phyloP scores from a whole-genome alignment of 805 yeast genomes.

The Starmerella tilneyi region DNA sequence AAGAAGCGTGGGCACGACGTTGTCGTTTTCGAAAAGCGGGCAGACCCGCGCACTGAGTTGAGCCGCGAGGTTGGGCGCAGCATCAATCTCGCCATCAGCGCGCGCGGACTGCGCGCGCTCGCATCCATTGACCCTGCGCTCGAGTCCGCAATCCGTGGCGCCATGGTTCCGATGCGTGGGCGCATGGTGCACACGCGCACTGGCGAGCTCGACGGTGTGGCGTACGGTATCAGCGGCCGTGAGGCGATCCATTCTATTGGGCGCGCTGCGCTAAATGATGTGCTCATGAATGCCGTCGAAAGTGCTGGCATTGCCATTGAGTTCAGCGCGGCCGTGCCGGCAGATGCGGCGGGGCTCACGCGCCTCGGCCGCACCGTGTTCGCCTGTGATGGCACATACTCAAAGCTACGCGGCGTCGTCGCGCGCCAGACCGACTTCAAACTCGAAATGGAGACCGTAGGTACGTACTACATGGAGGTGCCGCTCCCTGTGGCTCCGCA shows the following conservation, averaged over 20 bases:
- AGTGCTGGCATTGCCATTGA: constrained; percentile 29
- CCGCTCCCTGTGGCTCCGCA: constrained; percentile 48
- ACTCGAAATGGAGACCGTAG: constrained; percentile 65
- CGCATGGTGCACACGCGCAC: constrained; percentile 64
- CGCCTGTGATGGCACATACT: constrained; percentile 82
- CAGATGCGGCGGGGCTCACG: neutral
- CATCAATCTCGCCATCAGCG: constrained; percentile 80
- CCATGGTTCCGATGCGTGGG: constrained; percentile 76
- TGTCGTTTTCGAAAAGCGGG: constrained; percentile 57
- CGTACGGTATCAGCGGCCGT: constrained; percentile 63
- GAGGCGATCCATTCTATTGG: constrained; percentile 81
- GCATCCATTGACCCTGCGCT: constrained; percentile 49
- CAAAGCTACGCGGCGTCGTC: constrained; percentile 58
- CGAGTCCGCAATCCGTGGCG: constrained; percentile 45
- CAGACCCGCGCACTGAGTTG: constrained; percentile 46
- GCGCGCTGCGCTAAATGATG: constrained; percentile 55
- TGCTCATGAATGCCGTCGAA: constrained; percentile 54
- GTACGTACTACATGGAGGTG: constrained; percentile 73
- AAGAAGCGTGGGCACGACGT: constrained; percentile 63
- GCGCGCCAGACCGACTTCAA: constrained; percentile 61
- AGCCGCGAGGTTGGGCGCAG: constrained; percentile 35
- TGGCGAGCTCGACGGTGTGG: constrained; percentile 52
- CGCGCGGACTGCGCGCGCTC: constrained; percentile 68
- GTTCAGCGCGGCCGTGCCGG: constrained; percentile 30
- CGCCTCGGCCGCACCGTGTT: constrained; percentile 38